phyloP scores from a whole-genome alignment of 805 yeast genomes.

The Metschnikowia rubicola region DNA sequence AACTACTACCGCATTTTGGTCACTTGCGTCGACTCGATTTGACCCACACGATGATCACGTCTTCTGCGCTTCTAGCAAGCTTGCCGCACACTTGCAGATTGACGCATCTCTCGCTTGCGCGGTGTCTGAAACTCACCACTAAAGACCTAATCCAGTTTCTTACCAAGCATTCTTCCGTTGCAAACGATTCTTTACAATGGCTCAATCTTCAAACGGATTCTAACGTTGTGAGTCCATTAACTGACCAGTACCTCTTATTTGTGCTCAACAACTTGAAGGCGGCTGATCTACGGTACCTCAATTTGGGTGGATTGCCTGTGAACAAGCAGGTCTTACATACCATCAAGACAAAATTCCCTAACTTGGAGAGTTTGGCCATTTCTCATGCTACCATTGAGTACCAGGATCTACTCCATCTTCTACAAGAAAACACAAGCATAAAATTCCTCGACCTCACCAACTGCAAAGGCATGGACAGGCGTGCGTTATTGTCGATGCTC shows the following conservation, averaged over 20 bases:
- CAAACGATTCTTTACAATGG: slow-evolving; percentile 54
- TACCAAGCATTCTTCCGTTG: slow-evolving; percentile 64
- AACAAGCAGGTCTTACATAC: slow-evolving; percentile 35
- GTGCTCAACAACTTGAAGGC: slow-evolving; percentile 45
- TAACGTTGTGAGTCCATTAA: slow-evolving; percentile 58
- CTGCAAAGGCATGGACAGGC: slow-evolving; percentile 53
- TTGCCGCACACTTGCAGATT: slow-evolving; percentile 57
- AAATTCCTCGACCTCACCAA: slow-evolving; percentile 66
- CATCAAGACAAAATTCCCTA: slow-evolving; percentile 37
- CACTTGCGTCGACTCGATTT: slow-evolving; percentile 68
- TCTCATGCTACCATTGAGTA: slow-evolving; percentile 37
- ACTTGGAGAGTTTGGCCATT: slow-evolving; percentile 41
- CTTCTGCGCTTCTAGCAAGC: slow-evolving; percentile 48
- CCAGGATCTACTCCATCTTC: slow-evolving; percentile 35
- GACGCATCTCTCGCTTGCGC: slow-evolving; percentile 65
- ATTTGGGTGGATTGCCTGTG: slow-evolving; percentile 65
- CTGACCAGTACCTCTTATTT: slow-evolving; percentile 45
- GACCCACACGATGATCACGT: slow-evolving; percentile 74
- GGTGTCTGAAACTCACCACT: slow-evolving; percentile 62
- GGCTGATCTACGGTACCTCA: slow-evolving; percentile 46
- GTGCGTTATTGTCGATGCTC: slow-evolving; percentile 43
- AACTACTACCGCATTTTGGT: slow-evolving; percentile 54
- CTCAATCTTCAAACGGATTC: slow-evolving; percentile 61
- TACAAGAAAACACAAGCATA: slow-evolving; percentile 33
- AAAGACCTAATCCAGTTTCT: slow-evolving; percentile 68